These are phyloP conservation scores for Astrephomene gubernaculifera DNA, from an alignment of 139 green algal genomes.

Conservation along the genomic window DNA sequence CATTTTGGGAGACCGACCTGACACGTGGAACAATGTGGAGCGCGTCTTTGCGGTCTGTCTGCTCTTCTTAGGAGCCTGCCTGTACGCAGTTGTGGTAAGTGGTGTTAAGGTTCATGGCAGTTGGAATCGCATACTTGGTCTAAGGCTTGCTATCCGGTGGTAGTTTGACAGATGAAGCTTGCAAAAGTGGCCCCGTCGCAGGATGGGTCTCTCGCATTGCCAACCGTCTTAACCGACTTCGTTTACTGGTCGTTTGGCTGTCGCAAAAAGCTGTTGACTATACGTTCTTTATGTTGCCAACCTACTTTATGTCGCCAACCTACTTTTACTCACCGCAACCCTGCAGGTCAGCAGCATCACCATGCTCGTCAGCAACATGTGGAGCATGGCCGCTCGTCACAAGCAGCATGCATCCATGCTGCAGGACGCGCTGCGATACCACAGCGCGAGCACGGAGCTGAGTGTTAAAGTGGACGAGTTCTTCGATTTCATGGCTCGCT, in stretches of 20 bases:
- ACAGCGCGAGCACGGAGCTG: not conserved
- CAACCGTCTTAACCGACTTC: no score
- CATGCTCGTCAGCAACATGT: conserved; percentile 22
- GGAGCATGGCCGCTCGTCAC: conserved; percentile 6
- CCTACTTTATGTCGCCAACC: no score
- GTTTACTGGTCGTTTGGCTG: no score
- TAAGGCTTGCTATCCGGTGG: no score
- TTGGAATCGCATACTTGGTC: no score
- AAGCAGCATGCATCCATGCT: conserved; percentile 12
- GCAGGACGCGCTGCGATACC: conserved; percentile 12
- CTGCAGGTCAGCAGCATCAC: conserved; percentile 11
- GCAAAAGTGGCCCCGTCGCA: no score
- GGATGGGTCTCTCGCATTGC: no score
- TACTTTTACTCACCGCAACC: no score
- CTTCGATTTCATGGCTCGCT: conserved; percentile 7
- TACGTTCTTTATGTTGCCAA: no score
- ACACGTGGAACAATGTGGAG: conserved; percentile 22
- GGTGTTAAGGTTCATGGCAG: no score
- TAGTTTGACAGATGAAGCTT: no score
- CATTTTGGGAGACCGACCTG: conserved; percentile 11
- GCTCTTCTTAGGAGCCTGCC: not conserved
- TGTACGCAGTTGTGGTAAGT: conserved; percentile 24
- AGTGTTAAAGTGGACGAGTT: not conserved
- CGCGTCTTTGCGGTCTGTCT: not conserved
- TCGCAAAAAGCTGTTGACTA: no score